Conservation (phyloP, 768 basidiomycete genomes). For the Boletus sp. region DNA sequence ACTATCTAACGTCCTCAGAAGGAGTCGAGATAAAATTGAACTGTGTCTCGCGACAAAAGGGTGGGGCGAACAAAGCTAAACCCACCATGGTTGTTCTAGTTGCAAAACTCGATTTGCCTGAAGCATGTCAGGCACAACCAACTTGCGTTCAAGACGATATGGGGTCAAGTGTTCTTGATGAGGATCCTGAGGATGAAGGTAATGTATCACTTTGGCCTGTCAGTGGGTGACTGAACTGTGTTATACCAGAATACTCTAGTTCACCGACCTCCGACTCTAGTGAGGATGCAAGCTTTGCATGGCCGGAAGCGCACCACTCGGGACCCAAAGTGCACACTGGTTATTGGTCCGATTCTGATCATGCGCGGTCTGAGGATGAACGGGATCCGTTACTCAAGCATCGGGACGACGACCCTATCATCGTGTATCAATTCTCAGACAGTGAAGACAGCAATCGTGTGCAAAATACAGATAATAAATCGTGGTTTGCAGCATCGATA, state of each 20-base stretch:
- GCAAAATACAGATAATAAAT: constrained; percentile 3
- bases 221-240: not conserved
- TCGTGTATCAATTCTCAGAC: constrained; percentile 22
- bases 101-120: constrained; percentile 19
- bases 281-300: constrained; percentile 5
- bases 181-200: constrained; percentile 17
- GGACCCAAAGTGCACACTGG: constrained; percentile 16
- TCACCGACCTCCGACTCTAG: constrained; percentile 11
- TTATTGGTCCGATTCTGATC: constrained; percentile 25
- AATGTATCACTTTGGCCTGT: not conserved
- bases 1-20: constrained; percentile 19
- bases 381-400: constrained; percentile 13
- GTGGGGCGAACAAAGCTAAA: constrained; percentile 10
- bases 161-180: not conserved
- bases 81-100: constrained; percentile 8
- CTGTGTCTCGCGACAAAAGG: constrained; percentile 19
- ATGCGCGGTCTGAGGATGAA: constrained; percentile 17
- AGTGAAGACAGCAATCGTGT: constrained; percentile 2
- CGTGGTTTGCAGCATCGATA: constrained; percentile 37
- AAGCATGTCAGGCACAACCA: not conserved
- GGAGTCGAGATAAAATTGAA: constrained; percentile 46
- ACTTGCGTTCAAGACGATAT: not conserved
- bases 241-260: constrained; percentile 4
- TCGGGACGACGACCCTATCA: constrained; percentile 4
- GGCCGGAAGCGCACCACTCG: constrained; percentile 8